These are phyloP conservation scores for Arctostaphylos glauca DNA, from an alignment of 148 eudicot genomes.

Conservation along the genomic window DNA sequence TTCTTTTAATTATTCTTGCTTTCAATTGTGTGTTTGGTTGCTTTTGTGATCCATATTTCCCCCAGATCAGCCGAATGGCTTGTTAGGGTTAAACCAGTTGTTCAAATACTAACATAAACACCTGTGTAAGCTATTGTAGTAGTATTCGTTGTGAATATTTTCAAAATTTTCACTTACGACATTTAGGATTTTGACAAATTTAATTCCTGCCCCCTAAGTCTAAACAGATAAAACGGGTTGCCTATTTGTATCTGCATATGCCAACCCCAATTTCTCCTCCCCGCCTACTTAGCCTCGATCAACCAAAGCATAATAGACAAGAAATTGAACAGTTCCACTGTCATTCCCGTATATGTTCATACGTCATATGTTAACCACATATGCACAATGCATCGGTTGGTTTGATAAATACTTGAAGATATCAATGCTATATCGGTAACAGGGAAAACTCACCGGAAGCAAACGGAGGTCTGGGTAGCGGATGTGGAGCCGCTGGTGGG, in stretches of 20 bases:
- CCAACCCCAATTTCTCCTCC: background rate
- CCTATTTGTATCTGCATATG: background rate
- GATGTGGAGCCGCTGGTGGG: background rate
- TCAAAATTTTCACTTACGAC: background rate
- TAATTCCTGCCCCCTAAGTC: background rate
- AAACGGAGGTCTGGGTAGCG: slow-evolving; percentile 11
- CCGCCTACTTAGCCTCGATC: background rate
- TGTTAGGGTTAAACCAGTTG: too few relatives aligned
- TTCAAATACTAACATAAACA: too few relatives aligned
- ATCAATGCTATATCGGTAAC: background rate
- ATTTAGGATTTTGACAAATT: background rate
- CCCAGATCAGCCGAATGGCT: too few relatives aligned
- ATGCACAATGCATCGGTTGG: background rate
- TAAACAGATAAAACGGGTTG: background rate
- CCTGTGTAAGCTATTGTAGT: too few relatives aligned
- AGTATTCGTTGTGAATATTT: background rate
- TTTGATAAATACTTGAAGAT: background rate
- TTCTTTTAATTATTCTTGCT: too few relatives aligned
- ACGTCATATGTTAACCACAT: background rate
- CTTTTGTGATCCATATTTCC: too few relatives aligned
- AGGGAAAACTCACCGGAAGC: slow-evolving; percentile 22
- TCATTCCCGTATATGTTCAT: background rate
- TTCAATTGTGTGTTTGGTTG: too few relatives aligned
- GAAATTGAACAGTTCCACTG: background rate
- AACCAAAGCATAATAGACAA: background rate